Evolutionary conservation across 139 green algal genomes (phyloP).

Genomic region (Raphidocelis subcapitata): DNA sequence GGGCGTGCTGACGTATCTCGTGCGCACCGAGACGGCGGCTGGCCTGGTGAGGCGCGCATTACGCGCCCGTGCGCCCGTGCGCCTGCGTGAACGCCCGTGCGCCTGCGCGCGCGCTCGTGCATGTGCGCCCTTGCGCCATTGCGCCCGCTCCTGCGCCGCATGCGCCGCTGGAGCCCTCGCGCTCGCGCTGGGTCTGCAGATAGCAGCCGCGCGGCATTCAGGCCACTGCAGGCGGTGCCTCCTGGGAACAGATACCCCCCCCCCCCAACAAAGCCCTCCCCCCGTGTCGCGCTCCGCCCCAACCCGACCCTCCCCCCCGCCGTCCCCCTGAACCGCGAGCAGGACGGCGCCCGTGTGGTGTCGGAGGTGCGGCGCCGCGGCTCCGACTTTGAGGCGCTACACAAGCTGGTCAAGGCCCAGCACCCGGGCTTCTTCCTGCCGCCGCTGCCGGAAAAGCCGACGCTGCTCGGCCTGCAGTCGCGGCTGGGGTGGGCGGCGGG

Average conservation of each 20-base stretch:
- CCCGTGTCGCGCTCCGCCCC: neutral
- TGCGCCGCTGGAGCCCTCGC: no score
- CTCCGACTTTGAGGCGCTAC: slow-evolving; percentile 81
- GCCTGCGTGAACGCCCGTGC: neutral
- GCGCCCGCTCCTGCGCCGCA: no score
- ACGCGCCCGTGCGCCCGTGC: neutral
- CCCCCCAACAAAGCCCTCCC: no score
- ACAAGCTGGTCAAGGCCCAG: slow-evolving; percentile 65
- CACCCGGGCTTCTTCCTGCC: slow-evolving; percentile 91
- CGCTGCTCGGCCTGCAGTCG: neutral
- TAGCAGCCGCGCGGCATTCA: no score
- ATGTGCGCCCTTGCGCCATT: no score
- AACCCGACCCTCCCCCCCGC: neutral
- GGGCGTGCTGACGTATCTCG: neutral
- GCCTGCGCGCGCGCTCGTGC: neutral
- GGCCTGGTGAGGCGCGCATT: neutral
- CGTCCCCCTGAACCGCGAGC: neutral
- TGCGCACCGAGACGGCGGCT: neutral
- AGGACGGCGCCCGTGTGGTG: no score
- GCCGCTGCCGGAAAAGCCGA: slow-evolving; percentile 82
- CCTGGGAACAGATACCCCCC: no score
- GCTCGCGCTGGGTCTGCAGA: no score
- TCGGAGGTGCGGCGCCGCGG: slow-evolving; percentile 73
- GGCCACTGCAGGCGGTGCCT: no score
- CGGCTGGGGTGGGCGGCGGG: slow-evolving; percentile 4